These are phyloP conservation scores for Gomphus sp. DNA, from an alignment of 1,284 basidiomycete species.

Conservation along the genomic window DNA sequence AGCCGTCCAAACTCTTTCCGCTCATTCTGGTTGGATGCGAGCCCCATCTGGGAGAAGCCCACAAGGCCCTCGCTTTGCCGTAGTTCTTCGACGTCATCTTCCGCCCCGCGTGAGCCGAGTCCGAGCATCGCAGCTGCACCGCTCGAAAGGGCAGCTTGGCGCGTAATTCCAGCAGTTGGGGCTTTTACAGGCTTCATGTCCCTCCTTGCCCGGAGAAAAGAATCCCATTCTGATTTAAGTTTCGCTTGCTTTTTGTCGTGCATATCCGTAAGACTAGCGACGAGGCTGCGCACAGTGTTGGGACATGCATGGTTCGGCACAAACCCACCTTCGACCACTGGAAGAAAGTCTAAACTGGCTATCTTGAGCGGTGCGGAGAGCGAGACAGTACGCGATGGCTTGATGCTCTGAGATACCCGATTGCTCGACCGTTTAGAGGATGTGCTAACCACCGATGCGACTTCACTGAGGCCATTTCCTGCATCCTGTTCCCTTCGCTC, in stretches of 20 bases:
- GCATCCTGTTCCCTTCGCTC: background rate
- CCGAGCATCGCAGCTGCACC: slow-evolving; percentile 54
- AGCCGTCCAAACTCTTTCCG: slow-evolving; percentile 73
- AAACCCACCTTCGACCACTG: background rate
- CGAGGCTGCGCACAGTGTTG: slow-evolving; percentile 66
- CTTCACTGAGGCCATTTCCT: background rate
- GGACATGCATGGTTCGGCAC: slow-evolving; percentile 59
- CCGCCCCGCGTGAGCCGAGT: slow-evolving; percentile 50
- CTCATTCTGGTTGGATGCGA: slow-evolving; percentile 56
- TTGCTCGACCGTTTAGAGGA: slow-evolving; percentile 3
- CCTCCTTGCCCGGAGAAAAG: slow-evolving; percentile 66
- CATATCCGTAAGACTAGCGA: slow-evolving; percentile 77
- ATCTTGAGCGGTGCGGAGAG: slow-evolving; percentile 14
- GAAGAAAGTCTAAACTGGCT: slow-evolving; percentile 8
- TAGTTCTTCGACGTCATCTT: slow-evolving; percentile 44
- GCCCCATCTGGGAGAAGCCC: slow-evolving; percentile 81
- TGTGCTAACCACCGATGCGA: slow-evolving; percentile 1
- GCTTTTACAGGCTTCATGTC: slow-evolving; percentile 33
- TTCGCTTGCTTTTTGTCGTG: slow-evolving; percentile 77
- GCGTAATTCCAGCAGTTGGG: slow-evolving; percentile 17
- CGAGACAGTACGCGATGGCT: slow-evolving; percentile 20
- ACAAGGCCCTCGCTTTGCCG: slow-evolving; percentile 71
- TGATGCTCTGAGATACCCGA: slow-evolving; percentile 12
- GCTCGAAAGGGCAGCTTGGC: slow-evolving; percentile 22
- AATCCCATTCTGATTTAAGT: slow-evolving; percentile 81